Evolutionary conservation across 495 filamentous ascomycete genomes (phyloP), one percentile per base, ranked within the genome.

Genomic region (Parmelia sp.): DNA sequence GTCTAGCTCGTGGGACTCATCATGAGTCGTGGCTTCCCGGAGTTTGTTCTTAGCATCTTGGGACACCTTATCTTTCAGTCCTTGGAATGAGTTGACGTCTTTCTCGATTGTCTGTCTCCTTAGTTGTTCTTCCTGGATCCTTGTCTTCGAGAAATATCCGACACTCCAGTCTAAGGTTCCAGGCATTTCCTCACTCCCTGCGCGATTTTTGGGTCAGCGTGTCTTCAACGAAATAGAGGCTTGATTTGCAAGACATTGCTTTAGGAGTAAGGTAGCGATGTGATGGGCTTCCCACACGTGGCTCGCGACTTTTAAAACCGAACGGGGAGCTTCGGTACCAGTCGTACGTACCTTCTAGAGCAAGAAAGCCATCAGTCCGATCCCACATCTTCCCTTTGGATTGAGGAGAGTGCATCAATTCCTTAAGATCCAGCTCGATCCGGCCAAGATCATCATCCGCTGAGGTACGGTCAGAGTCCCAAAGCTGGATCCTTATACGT

Each of bases 381-480:
- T 86, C 77, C 44, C 73, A 76, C 70, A 88, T 79, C 58, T 76
- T 77, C 59, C 83, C 82, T 63, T 78, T 80, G 0, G 82, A 81
- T 27, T 80, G 74, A 6, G 74, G 64, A 47, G 71, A 77, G 53
- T 79, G 74, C 81, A 90, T 89, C 17, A 90, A 66, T 59, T 80
- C 75, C 63, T 88, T 87, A 31, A 90, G 71, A 66, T 83, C 82
- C 7, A 90, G 68, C 66, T 90, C 87, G 8, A 88, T 83, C 17
- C 86, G 78, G 7, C 88, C 88, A 3, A 90, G 77, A 63, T 90
- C 85, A 70, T 91, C 88, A 68, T 91, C 88, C 9, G 88, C 88
- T 6, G 84, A 86, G 58, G 77, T 78, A 35, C 79, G 74, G 71
- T 91, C 88, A 15, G 85, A 88, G 66, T 91, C 88, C 86, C 87